Evolutionary conservation across 2,329 filamentous ascomycete genomes (phyloP), one percentile per base, ranked within the genome.

Genomic region (Cordyceps pruinosa): DNA sequence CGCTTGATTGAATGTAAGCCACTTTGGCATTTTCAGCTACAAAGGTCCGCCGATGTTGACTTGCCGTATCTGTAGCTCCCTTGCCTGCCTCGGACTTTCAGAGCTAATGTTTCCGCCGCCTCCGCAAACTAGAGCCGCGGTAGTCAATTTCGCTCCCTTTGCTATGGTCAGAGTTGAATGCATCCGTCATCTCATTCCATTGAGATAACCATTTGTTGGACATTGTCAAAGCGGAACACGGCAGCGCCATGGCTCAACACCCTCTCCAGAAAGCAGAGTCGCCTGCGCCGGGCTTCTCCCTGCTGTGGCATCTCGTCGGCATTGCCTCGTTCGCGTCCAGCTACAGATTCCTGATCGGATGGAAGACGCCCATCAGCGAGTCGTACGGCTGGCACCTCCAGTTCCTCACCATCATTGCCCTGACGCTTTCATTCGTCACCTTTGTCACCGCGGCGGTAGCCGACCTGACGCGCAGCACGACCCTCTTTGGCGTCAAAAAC

Each of bases 351-450:
- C 71, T 85, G 2, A 63, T 68, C 17, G 61, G 64, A 13, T 81
- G 76, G 69, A 78, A 81, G 2, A 79, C 75, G 12, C 70, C 75
- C 52, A 77, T 85, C 45, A 79, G 79, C 51, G 72, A 76, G 0
- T 77, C 83, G 1, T 88, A 86, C 64, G 87, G 87, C 58, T 79
- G 86, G 72, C 80, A 88, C 66, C 81, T 85, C 61, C 85, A 89
- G 68, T 89, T 87, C 65, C 77, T 91, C 32, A 91, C 87, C 62
- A 90, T 90, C 66, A 80, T 90, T 58, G 87, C 86, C 26, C 78
- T 90, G 44, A 73, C 77, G 1, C 72, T 87, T 25, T 79, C 86
- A 1, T 76, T 82, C 12, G 62, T 77, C 46, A 86, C 84, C 51
- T 90, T 90, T 68, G 63, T 70, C 50, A 70, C 81, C 26, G 88